Evolutionary conservation across 2,329 filamentous ascomycete genomes (phyloP).

Genomic region (Penicillium fuscoglaucum): DNA sequence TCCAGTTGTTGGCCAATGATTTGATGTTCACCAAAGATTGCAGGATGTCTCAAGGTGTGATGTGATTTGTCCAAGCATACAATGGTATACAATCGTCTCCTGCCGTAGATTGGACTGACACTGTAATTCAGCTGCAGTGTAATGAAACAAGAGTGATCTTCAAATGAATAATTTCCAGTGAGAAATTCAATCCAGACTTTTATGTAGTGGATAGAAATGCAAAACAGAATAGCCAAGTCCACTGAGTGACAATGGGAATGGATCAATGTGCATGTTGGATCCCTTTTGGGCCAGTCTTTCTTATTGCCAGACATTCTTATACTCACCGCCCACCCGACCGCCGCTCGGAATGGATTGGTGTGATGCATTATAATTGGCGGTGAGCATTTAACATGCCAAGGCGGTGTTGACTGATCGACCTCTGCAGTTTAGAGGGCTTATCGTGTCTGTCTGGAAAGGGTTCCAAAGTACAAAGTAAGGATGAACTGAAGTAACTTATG

Average conservation of each 20-base stretch:
- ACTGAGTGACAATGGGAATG: slow-evolving; percentile 13
- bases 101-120: background rate
- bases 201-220: background rate
- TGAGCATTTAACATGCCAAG: background rate
- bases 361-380: background rate
- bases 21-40: background rate
- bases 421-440: slow-evolving; percentile 10
- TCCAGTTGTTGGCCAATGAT: background rate
- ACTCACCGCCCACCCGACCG: slow-evolving; percentile 17
- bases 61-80: background rate
- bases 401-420: slow-evolving; percentile 1
- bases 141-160: background rate
- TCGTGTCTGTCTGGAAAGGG: background rate
- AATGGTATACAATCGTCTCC: slow-evolving; percentile 9
- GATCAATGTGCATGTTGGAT: slow-evolving; percentile 27
- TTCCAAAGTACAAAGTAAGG: background rate
- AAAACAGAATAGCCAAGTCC: background rate
- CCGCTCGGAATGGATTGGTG: background rate
- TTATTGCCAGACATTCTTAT: slow-evolving; percentile 21
- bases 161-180: background rate
- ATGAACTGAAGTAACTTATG: background rate
- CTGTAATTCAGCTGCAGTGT: background rate
- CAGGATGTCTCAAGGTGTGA: background rate
- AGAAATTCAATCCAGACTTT: background rate
- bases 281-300: slow-evolving; percentile 22